Evolutionary conservation across 192 early-diverging fungal species (phyloP), one percentile per base, ranked within the genome.

Genomic region (Entomortierella chlamydospora): DNA sequence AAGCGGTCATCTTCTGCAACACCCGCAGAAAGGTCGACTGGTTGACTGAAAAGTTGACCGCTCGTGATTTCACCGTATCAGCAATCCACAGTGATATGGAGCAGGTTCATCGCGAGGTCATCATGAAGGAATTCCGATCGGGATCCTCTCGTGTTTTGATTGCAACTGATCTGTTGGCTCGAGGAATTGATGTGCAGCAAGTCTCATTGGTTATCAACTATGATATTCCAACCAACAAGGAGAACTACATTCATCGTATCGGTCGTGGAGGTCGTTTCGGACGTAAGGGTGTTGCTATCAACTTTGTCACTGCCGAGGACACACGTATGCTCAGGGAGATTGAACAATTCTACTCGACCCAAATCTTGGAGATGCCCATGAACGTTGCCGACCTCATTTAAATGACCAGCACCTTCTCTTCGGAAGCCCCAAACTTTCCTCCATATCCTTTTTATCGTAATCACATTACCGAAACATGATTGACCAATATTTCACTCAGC

Each of bases 191-290:
- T 85, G 93, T 99, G 52, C 97, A 99, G 83, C 97, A 98, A 82
- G 95, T 99, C 25, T 98, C 97, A 29, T 88, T 99, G 70, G 98
- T 83, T 42, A 83, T 83, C 42, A 77, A 83, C 93, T 99, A 98
- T 86, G 98, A 99, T 82, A 86, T 98, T 34, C 97, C 98, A 49
- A 86, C 90, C 80, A 95, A 94, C 85, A 88, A 88, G 63, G 98
- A 98, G 87, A 98, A 98, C 90, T 99, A 99, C 87, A 95, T 99
- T 70, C 98, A 99, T 87, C 91, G 96, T 70, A 99, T 99, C 82
- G 98, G 98, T 88, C 94, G 97, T 87, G 93, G 94, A 86, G 97
- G 98, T 85, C 96, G 97, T 88, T 99, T 98, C 87, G 98, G 98
- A 68, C 94, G 97, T 73, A 98, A 98, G 91, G 96, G 97, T 87